Evolutionary conservation across 2,329 filamentous ascomycete species (phyloP), one percentile per base, ranked within the genome.

Genomic region (Nothophoma quercina): DNA sequence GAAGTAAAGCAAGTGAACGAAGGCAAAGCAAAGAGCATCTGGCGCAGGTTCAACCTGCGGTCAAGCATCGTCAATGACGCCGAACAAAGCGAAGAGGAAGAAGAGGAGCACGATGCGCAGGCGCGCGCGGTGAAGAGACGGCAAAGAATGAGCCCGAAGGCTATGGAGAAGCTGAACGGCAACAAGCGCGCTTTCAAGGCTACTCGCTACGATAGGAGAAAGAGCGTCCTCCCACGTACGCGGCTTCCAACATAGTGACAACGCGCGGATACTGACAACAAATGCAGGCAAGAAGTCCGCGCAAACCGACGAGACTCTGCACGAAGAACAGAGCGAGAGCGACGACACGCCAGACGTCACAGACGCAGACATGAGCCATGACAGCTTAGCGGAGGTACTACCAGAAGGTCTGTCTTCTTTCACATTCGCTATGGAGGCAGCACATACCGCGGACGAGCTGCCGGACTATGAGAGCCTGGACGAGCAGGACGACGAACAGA

Each of bases 51-150:
- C 55, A 65, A 64, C 26, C 60, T 71, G 10, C 67, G 70, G 44
- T 69, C 70, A 36, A 64, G 64, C 51, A 45, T 56, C 42, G 21
- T 56, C 33, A 56, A 60, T 29, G 59, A 51, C n/a, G 12, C 19
- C 53, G 6, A 39, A 58, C 1, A 62, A 63, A 2, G 56, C 61
- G 6, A 55, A 62, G 8, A 58, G 1, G 59, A 63, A 16, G 65
- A 65, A 10, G 62, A 65, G 25, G 59, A 63, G 26, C 57, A 55
- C 15, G 66, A 73, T 54, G 73, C 72, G 25, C 75, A 72, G 5
- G 63, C 69, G 42, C 75, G 77, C 50, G 65, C 77, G 22, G 77
- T 80, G 1, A 81, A 81, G 70, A 78, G 75, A 57, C 65, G 75
- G 53, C 70, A 72, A 42, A 71, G 75, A n/a, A 59, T 66, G 71